Conservation (phyloP, 192 early-diverging fungal species). For the Podila horticola region DNA sequence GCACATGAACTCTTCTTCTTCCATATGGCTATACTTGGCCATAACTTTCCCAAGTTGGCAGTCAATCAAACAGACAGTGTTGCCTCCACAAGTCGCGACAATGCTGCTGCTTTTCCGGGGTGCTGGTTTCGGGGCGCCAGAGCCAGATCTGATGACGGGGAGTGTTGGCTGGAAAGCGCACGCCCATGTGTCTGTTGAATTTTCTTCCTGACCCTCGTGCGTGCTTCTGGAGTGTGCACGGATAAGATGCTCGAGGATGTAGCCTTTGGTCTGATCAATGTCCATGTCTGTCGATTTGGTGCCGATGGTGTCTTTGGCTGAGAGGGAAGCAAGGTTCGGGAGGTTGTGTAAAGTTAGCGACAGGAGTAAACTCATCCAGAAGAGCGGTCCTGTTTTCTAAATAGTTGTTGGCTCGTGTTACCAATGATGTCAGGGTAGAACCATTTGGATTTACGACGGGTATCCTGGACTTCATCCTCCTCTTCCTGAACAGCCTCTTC, state of each 20-base stretch:
- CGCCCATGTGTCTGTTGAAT: conserved; percentile 51
- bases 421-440: too few relatives aligned
- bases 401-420: too few relatives aligned
- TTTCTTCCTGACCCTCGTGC: conserved; percentile 46
- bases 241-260: conserved; percentile 26
- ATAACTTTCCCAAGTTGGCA: conserved; percentile 46
- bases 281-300: conserved; percentile 9
- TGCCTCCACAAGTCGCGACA: conserved; percentile 56
- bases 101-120: conserved; percentile 24
- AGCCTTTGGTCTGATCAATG: conserved; percentile 7
- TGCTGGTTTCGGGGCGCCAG: neutral
- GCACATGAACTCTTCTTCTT: conserved; percentile 59
- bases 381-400: too few relatives aligned
- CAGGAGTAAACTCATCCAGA: too few relatives aligned
- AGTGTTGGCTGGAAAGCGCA: conserved; percentile 56
- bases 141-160: neutral
- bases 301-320: neutral
- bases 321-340: too few relatives aligned
- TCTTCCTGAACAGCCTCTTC: too few relatives aligned
- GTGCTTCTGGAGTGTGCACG: conserved; percentile 41
- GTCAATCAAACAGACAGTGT: conserved; percentile 58
- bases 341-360: too few relatives aligned
- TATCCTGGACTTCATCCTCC: too few relatives aligned
- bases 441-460: too few relatives aligned
- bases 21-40: conserved; percentile 60